Base-by-base conservation (phyloP, 208 protist species). In the Acanthamoeba castellanii region DNA sequence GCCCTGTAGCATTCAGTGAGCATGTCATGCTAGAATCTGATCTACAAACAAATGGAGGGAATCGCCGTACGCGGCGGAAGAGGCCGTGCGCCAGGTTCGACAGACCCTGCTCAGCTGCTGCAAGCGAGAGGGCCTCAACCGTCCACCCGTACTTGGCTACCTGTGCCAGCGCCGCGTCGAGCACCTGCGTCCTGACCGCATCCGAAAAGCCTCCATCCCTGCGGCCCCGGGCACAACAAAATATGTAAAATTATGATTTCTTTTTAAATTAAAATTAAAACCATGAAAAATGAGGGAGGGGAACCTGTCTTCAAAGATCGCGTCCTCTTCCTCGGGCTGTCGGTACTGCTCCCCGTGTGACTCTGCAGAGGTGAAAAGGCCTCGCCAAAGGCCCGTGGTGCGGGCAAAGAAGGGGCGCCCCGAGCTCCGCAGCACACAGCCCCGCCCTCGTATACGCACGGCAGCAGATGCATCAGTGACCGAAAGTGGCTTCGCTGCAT, bases 81-180 rank as follows among this genome's bases (percentile, higher is more conserved):
- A 90, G 84, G 52, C 84, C 84, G 57, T 90, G 84, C 7, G 84
- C 84, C 9, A 68, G 20, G 84, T 37, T n/a, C 20, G 84, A 64
- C 13, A 90, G 52, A 11, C 84, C 84, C 32, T 90, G 55, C 55
- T 90, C 84, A 3, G 68, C 1, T 8, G 30, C 84, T 25, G 84
- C 84, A 0, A 68, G 55, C 16, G 84, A 34, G n/a, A 90, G 47
- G 25, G 84, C 84, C 84, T 90, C 84, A 13, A 50, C n/a, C 55
- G 84, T 90, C 84, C 84, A 90, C 30, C 84, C 84, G 5, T 70
- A 68, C 84, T 90, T 90, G 84, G 13, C 32, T 0, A 90, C 84
- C n/a, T 90, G 84, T 6, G 0, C 22, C 13, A 70, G 47, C 9
- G 84, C 84, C 22, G 84, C 45, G 9, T 61, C 84, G 4, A 90